phyloP scores from a whole-genome alignment of 768 basidiomycete species.

The Phanerodontia chrysosporium region DNA sequence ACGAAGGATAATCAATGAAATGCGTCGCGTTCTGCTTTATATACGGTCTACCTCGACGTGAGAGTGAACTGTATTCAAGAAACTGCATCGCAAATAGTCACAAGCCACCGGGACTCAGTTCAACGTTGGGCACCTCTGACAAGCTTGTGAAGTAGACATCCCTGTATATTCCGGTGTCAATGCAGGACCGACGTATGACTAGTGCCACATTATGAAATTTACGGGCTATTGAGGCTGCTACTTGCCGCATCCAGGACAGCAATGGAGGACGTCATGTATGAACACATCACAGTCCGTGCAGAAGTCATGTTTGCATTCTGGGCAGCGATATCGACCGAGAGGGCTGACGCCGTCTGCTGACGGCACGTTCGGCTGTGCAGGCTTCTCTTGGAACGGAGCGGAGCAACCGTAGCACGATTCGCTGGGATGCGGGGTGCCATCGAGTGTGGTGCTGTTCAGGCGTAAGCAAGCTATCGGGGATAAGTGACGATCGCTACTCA shows the following conservation, averaged over 20 bases:
- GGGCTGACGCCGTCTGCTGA: slow-evolving; percentile 72
- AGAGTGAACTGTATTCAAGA: too few relatives aligned
- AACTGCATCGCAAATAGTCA: too few relatives aligned
- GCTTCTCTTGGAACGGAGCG: slow-evolving; percentile 53
- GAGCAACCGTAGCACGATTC: slow-evolving; percentile 76
- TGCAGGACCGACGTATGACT: background rate
- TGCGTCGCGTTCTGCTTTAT: too few relatives aligned
- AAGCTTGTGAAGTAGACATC: background rate
- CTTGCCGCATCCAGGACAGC: slow-evolving; percentile 83
- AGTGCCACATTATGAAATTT: background rate
- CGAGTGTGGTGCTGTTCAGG: slow-evolving; percentile 35
- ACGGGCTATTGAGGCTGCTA: slow-evolving; percentile 15
- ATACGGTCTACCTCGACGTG: too few relatives aligned
- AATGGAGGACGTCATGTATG: slow-evolving; percentile 92
- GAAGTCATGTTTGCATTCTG: slow-evolving; percentile 81
- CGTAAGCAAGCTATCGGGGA: slow-evolving; percentile 5
- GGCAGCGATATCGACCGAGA: slow-evolving; percentile 84
- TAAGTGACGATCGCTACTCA: slow-evolving; percentile 47
- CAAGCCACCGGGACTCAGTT: too few relatives aligned
- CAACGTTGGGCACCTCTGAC: too few relatives aligned
- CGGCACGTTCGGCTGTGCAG: slow-evolving; percentile 30
- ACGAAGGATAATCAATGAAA: too few relatives aligned
- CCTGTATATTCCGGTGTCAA: background rate
- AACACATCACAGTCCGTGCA: slow-evolving; percentile 96
- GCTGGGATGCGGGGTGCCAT: slow-evolving; percentile 32